Percentiles rank a stretch among this genome's conserved stretches.
These are phyloP conservation scores for Ballota nigra DNA, from an alignment of 257 asterid genomes.

Conservation along the genomic window DNA sequence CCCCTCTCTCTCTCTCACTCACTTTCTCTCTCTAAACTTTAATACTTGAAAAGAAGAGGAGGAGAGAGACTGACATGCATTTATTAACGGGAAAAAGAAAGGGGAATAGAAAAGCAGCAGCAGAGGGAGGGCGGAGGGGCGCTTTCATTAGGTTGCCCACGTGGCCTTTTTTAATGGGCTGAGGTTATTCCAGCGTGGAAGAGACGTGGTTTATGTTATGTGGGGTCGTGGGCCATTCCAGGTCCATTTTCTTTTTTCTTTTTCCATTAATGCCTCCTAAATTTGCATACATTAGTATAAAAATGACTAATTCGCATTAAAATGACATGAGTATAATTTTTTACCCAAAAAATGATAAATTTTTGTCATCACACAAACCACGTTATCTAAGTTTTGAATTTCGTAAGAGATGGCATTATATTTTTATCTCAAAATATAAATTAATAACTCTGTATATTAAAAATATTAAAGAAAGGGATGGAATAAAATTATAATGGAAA, in stretches of 20 bases:
- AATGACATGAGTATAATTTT: no score
- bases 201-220: slow-evolving; percentile 18
- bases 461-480: no score
- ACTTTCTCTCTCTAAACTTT: slow-evolving; percentile 28
- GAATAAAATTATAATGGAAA: no score
- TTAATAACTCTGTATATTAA: no score
- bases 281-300: no score
- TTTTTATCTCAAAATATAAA: no score
- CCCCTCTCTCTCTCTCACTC: slow-evolving; percentile 24
- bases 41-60: not conserved
- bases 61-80: slow-evolving; percentile 36
- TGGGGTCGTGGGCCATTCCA: no score
- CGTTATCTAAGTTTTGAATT: no score
- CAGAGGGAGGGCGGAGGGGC: slow-evolving; percentile 21
- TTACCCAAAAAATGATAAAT: no score
- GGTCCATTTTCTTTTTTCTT: not conserved
- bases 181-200: slow-evolving; percentile 25
- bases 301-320: no score
- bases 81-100: slow-evolving; percentile 47
- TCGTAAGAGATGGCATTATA: no score
- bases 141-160: slow-evolving; percentile 27
- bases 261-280: not conserved
- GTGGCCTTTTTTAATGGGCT: slow-evolving; percentile 19
- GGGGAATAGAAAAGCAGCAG: slow-evolving; percentile 13
- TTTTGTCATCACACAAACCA: no score